Conservation (phyloP, 805 yeast genomes). For the Wickerhamiella musiphila region DNA sequence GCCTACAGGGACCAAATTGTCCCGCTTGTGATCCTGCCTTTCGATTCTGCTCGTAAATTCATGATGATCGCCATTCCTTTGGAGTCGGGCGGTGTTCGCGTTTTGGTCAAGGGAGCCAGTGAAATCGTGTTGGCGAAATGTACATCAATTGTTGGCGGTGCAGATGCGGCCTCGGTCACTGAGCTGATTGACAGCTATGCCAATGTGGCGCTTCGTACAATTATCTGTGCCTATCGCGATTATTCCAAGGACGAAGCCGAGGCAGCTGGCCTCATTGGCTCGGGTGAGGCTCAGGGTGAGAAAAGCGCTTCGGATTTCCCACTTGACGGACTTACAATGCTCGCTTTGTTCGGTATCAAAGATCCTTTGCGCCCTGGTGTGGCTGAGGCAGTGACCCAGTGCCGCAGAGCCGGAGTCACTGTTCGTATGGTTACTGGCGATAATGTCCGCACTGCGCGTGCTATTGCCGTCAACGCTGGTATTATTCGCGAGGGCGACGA, state of each 20-base stretch:
- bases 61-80: conserved; percentile 56
- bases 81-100: conserved; percentile 28
- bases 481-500: conserved; percentile 38
- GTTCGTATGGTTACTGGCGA: conserved; percentile 99
- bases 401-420: conserved; percentile 80
- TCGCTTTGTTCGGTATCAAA: conserved; percentile 78
- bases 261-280: not conserved
- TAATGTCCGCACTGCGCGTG: conserved; percentile 75
- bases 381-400: conserved; percentile 68
- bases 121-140: conserved; percentile 63
- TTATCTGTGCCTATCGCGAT: conserved; percentile 73
- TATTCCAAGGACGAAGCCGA: conserved; percentile 15
- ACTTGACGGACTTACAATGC: conserved; percentile 29
- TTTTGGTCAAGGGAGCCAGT: conserved; percentile 85
- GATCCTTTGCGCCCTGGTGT: conserved; percentile 91
- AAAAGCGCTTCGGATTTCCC: conserved; percentile 12
- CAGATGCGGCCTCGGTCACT: too few species aligned
- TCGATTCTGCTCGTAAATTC: conserved; percentile 87
- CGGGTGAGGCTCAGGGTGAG: not conserved
- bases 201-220: conserved; percentile 65
- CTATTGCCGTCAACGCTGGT: conserved; percentile 77
- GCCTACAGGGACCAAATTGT: conserved; percentile 27
- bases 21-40: conserved; percentile 63
- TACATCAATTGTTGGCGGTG: conserved; percentile 20
- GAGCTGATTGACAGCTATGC: conserved; percentile 42